Conservation (phyloP, 331 rosid genomes). For the Saraca asoca region DNA sequence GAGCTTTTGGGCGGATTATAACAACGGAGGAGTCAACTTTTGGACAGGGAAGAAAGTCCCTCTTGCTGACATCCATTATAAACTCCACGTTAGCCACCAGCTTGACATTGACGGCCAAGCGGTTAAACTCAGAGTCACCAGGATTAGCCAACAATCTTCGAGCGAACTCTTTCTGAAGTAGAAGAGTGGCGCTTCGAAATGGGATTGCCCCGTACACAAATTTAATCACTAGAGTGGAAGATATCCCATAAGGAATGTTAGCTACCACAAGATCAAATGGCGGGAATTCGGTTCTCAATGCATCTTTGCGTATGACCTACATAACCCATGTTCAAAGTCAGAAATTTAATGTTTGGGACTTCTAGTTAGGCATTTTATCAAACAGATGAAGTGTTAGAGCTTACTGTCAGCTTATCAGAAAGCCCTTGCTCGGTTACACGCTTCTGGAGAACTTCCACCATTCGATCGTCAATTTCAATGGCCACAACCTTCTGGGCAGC, state of each 20-base stretch:
- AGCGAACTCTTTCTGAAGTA: conserved; percentile 89
- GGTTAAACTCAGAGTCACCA: conserved; percentile 73
- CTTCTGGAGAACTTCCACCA: conserved; percentile 68
- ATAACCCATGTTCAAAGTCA: conserved; percentile 36
- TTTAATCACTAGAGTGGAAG: conserved; percentile 74
- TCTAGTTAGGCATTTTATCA: conserved; percentile 51
- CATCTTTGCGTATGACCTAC: conserved; percentile 72
- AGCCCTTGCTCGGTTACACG: conserved; percentile 49
- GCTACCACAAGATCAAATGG: conserved; percentile 80
- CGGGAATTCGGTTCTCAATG: conserved; percentile 69
- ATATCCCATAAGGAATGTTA: conserved; percentile 81
- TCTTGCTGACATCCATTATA: conserved; percentile 83
- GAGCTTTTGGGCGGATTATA: conserved; percentile 66
- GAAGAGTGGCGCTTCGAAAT: conserved; percentile 83
- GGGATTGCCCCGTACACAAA: conserved; percentile 52
- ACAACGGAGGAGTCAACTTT: conserved; percentile 86
- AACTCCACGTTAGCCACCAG: conserved; percentile 75
- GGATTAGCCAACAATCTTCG: conserved; percentile 73
- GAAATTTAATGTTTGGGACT: neutral
- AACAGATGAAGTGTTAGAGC: conserved; percentile 36
- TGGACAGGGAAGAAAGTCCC: conserved; percentile 81
- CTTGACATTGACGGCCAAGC: conserved; percentile 78
- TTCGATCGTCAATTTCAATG: conserved; percentile 70
- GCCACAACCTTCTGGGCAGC: conserved; percentile 63
- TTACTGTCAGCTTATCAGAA: conserved; percentile 52